Evolutionary conservation across 176 grass and related monocot species (phyloP), one percentile per base, ranked within the genome.

Genomic region (Aechmea fasciata): DNA sequence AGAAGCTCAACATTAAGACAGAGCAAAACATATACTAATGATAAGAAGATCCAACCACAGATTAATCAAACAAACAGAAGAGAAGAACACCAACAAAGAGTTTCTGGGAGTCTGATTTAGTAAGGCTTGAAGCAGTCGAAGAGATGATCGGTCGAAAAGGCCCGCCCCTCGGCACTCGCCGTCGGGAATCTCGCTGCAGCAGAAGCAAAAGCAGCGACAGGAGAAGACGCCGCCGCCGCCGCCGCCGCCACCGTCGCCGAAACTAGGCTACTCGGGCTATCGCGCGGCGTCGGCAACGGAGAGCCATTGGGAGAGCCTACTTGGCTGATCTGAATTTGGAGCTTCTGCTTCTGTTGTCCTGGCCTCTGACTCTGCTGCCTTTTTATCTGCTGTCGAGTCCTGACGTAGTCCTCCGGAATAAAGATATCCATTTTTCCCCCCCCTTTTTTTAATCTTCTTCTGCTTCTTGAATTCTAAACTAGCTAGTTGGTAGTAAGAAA

Each of bases 341-440:
- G 13, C 65, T 78, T 75, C 29, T 74, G 81, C 84, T 67, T 68
- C 66, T 62, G 75, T 29, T 41, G 33, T 41, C 4, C 5, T 7
- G 33, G 78, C 84, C 53, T 68, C 66, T 62, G 79, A 33, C 78
- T 71, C 74, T 78, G 74, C 75, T 82, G 65, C 71, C 62, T 73
- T 74, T 73, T 87, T 75, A 77, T 64, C 64, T 82, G 69, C 69
- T 77, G 66, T 49, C 82, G 79, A 72, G 77, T 91, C 20, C 72
- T 91, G 41, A 91, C 72, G 68, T 85, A 85, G 52, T 87, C 81
- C 78, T 88, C 89, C 63, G 81, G 82, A 67, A 91, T 91, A 79
- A 91, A 91, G 53, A 85, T 71, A 23, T 91, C 88, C 82, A 88
- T 91, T 24, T 51, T 23, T 23, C n/a, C n/a, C n/a, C n/a, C n/a